phyloP scores from a whole-genome alignment of 1,139 yeast species.

The Zygosaccharomyces sapae region DNA sequence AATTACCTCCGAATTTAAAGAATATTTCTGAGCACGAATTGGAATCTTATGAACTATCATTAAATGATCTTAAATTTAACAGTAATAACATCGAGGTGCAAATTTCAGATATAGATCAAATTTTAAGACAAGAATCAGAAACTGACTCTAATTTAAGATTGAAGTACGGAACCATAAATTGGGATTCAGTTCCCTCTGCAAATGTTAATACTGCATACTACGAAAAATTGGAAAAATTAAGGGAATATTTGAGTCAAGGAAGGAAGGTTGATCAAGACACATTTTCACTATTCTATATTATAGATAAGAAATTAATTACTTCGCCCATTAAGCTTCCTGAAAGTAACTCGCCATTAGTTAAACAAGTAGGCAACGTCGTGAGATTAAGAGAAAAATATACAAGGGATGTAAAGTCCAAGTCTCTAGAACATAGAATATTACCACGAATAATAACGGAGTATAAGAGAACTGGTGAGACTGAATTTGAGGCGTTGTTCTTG shows the following conservation, averaged over 20 bases:
- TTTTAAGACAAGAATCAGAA: constrained; percentile 48
- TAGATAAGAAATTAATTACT: constrained; percentile 33
- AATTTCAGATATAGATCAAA: constrained; percentile 44
- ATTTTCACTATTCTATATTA: constrained; percentile 26
- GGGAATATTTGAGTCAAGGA: constrained; percentile 55
- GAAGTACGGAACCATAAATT: constrained; percentile 46
- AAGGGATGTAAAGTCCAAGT: constrained; percentile 44
- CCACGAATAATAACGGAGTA: constrained; percentile 50
- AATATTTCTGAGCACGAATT: constrained; percentile 19
- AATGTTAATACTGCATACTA: constrained; percentile 41
- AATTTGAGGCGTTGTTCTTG: constrained; percentile 40
- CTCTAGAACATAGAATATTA: constrained; percentile 47
- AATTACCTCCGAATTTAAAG: constrained; percentile 11
- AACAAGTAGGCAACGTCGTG: constrained; percentile 26
- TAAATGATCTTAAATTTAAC: constrained; percentile 19
- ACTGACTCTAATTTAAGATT: constrained; percentile 53
- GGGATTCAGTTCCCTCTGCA: constrained; percentile 46
- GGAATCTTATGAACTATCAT: constrained; percentile 13
- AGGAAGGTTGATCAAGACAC: constrained; percentile 52
- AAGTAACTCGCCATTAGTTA: constrained; percentile 25
- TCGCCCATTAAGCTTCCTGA: constrained; percentile 26
- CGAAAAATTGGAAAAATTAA: constrained; percentile 44
- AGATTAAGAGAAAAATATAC: constrained; percentile 38
- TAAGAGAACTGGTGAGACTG: constrained; percentile 32
- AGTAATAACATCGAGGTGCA: constrained; percentile 12